A percentile compares a stretch with the other conserved stretches of the same genome.
phyloP scores from a whole-genome alignment of 768 basidiomycete species.

The Pholiota molesta region DNA sequence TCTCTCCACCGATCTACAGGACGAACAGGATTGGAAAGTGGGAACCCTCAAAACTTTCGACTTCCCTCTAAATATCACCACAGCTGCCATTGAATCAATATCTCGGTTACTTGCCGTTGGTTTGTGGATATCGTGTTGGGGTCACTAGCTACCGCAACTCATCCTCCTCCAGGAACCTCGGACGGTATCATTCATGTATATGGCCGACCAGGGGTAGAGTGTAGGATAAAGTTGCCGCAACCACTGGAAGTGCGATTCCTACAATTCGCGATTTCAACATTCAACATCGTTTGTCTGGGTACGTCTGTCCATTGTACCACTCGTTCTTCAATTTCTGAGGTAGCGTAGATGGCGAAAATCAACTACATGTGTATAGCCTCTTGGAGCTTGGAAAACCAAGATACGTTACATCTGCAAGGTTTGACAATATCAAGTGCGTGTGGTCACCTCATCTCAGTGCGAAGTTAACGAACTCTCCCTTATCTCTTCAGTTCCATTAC shows the following conservation, averaged over 20 bases:
- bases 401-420: conserved; percentile 48
- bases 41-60: conserved; percentile 51
- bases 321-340: neutral
- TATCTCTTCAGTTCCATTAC: conserved; percentile 51
- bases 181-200: conserved; percentile 66
- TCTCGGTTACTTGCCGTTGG: conserved; percentile 64
- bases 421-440: conserved; percentile 50
- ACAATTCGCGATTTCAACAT: conserved; percentile 57
- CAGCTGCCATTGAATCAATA: conserved; percentile 62
- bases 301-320: conserved; percentile 15
- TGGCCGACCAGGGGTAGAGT: conserved; percentile 69
- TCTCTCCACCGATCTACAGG: conserved; percentile 59
- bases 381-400: conserved; percentile 54
- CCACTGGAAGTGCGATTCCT: conserved; percentile 57
- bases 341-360: conserved; percentile 50
- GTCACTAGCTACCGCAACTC: neutral
- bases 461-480: conserved; percentile 4
- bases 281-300: conserved; percentile 68
- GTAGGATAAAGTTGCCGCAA: conserved; percentile 48
- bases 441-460: neutral
- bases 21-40: conserved; percentile 59
- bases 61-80: conserved; percentile 52
- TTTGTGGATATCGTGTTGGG: conserved; percentile 22
- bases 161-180: conserved; percentile 53
- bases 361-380: conserved; percentile 66